phyloP scores from a whole-genome alignment of 257 asterid species.

The Jasminum sambac region DNA sequence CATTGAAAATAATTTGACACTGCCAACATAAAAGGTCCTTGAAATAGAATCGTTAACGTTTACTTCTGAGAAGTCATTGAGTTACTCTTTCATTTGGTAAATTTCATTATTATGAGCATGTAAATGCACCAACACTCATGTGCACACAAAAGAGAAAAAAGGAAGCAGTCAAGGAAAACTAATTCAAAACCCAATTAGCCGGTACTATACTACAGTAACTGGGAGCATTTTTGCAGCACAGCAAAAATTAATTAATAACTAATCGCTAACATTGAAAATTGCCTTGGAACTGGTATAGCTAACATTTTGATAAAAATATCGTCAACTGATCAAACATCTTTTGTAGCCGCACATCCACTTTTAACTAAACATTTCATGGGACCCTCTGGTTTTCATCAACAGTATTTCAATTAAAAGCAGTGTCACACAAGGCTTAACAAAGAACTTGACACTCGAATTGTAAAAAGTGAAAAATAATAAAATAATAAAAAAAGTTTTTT shows the following conservation, averaged over 20 bases:
- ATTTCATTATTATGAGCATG: neutral
- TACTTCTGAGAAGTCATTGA: neutral
- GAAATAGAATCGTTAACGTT: slow-evolving; percentile 13
- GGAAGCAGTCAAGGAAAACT: neutral
- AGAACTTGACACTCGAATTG: slow-evolving; percentile 7
- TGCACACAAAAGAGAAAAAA: neutral
- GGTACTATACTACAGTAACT: neutral
- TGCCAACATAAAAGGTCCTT: neutral
- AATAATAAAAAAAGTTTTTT: no score
- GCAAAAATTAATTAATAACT: neutral
- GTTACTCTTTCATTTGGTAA: neutral
- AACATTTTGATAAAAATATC: no score
- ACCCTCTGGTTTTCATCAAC: no score
- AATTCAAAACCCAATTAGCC: neutral
- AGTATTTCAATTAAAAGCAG: no score
- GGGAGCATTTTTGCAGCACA: slow-evolving; percentile 1
- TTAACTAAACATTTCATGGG: no score
- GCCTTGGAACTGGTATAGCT: no score
- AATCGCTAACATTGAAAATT: slow-evolving; percentile 12
- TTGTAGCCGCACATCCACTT: no score
- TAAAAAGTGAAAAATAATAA: no score
- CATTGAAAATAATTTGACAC: slow-evolving; percentile 14
- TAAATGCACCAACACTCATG: neutral
- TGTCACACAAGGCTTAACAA: no score
- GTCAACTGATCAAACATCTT: no score